phyloP scores from a whole-genome alignment of 208 protist genomes.

The Plasmodiophora brassicae region DNA sequence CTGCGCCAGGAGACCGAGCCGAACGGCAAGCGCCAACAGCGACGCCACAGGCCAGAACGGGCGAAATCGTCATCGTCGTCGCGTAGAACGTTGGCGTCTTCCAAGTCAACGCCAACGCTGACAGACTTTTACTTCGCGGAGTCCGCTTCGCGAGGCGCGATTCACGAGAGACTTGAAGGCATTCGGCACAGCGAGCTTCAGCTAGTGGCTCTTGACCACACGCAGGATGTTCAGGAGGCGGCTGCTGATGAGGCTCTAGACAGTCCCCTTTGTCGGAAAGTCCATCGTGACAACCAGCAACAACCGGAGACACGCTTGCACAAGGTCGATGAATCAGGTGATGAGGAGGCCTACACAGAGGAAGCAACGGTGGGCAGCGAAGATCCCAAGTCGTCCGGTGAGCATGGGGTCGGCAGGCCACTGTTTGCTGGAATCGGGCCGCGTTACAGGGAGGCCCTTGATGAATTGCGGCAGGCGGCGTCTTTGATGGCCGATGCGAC shows the following conservation, averaged over 20 bases:
- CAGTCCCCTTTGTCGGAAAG: no score
- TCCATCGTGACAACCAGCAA: no score
- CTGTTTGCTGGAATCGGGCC: not conserved
- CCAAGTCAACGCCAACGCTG: not conserved
- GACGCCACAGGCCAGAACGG: no score
- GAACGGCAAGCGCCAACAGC: not conserved
- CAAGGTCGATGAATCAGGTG: not conserved
- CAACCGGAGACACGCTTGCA: not conserved
- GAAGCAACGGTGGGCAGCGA: not conserved
- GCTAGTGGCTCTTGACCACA: no score
- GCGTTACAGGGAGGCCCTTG: no score
- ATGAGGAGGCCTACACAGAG: not conserved
- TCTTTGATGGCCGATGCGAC: not conserved
- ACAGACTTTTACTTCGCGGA: not conserved
- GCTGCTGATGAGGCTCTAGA: no score
- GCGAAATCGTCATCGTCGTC: not conserved
- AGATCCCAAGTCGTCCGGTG: not conserved
- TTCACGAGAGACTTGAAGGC: not conserved
- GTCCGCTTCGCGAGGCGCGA: not conserved
- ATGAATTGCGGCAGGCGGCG: not conserved
- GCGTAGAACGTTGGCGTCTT: not conserved
- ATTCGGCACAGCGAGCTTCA: no score
- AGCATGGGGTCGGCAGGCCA: not conserved
- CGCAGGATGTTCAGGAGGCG: no score
- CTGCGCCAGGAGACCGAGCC: not conserved